phyloP scores from a whole-genome alignment of 2,329 filamentous ascomycete genomes.

The Diaporthe citriasiana region DNA sequence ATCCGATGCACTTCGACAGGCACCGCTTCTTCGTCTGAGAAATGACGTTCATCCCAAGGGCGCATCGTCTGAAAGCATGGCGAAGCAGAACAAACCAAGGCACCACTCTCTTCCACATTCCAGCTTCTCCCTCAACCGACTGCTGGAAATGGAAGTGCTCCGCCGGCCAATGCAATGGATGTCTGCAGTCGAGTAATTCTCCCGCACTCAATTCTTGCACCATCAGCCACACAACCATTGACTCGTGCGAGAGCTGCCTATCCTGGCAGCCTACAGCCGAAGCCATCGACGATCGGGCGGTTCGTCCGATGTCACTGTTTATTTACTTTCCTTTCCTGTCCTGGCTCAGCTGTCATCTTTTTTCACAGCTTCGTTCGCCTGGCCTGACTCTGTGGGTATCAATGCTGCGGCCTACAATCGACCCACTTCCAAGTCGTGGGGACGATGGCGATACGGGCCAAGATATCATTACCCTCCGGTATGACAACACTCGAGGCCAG shows the following conservation, averaged over 20 bases:
- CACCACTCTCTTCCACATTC: background rate
- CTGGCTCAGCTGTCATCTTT: constrained; percentile 1
- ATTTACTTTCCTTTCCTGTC: constrained; percentile 25
- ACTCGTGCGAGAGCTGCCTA: constrained; percentile 34
- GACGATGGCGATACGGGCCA: background rate
- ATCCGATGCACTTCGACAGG: constrained; percentile 1
- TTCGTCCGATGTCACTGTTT: background rate
- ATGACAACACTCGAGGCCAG: background rate
- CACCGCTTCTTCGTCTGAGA: constrained; percentile 1
- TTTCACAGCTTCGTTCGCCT: background rate
- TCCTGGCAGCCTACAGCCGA: constrained; percentile 13
- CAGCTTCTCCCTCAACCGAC: background rate
- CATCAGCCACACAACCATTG: constrained; percentile 9
- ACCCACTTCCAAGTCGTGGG: background rate
- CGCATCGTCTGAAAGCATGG: background rate
- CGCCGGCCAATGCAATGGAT: background rate
- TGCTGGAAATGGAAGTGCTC: background rate
- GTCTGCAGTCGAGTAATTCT: background rate
- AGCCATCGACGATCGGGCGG: background rate
- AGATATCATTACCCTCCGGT: constrained; percentile 12
- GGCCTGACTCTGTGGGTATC: background rate
- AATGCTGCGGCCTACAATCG: background rate
- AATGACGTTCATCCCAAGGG: constrained; percentile 11
- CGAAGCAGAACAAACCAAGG: background rate
- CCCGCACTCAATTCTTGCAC: background rate